Evolutionary conservation across 148 eudicot species (phyloP).

Genomic region (Chenopodium berlandieri): DNA sequence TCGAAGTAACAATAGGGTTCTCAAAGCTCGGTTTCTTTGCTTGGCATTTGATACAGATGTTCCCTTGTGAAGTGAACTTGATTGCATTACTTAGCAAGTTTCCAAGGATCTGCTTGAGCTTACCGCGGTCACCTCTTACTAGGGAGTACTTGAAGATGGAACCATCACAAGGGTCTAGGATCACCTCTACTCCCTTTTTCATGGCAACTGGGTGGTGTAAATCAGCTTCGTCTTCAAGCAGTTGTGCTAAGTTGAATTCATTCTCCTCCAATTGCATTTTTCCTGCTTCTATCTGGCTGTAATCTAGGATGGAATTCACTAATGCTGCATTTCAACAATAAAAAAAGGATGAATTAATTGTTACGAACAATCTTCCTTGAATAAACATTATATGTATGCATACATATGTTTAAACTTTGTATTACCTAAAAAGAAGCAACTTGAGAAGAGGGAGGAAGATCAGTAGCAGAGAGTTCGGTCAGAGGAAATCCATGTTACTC

Average conservation of each 20-base stretch:
- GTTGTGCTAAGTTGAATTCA: conserved; percentile 54
- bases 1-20: conserved; percentile 41
- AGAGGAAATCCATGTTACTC: no score
- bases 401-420: not conserved
- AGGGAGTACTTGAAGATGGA: conserved; percentile 39
- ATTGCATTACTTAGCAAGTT: conserved; percentile 82
- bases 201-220: conserved; percentile 57
- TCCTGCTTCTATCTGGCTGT: conserved; percentile 79
- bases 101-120: conserved; percentile 59
- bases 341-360: not conserved
- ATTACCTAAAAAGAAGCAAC: conserved; percentile 55
- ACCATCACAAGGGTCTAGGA: conserved; percentile 67
- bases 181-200: conserved; percentile 70
- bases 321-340: conserved; percentile 38
- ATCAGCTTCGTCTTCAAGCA: conserved; percentile 68
- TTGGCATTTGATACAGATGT: conserved; percentile 54
- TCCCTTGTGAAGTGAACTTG: conserved; percentile 73
- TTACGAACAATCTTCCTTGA: not conserved
- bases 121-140: conserved; percentile 68
- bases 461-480: conserved; percentile 33
- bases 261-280: conserved; percentile 62
- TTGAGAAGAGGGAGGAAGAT: conserved; percentile 44
- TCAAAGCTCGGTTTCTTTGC: conserved; percentile 48
- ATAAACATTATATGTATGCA: no score
- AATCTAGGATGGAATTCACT: conserved; percentile 66